Evolutionary conservation across 768 basidiomycete genomes (phyloP).

Genomic region (Arthromyces matolae): DNA sequence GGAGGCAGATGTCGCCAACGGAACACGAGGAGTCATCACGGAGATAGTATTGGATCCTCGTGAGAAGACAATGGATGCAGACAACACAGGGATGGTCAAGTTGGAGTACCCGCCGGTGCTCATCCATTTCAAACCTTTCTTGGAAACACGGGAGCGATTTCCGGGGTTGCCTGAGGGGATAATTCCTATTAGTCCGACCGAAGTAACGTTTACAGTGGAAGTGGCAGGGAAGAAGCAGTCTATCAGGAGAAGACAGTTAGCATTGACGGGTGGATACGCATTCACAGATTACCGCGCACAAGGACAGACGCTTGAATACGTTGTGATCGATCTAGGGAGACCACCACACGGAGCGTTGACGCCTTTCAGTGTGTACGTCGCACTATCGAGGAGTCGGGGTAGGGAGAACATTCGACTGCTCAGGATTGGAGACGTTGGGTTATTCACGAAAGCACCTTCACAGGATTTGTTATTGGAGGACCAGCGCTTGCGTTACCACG

Average conservation of each 20-base stretch:
- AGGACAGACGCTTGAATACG: conserved; percentile 33
- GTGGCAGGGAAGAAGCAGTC: no score
- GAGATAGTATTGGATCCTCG: conserved; percentile 30
- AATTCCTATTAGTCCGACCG: conserved; percentile 20
- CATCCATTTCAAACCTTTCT: no score
- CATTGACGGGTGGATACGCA: conserved; percentile 31
- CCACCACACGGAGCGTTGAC: conserved; percentile 24
- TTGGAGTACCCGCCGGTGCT: no score
- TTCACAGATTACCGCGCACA: conserved; percentile 41
- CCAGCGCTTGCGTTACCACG: conserved; percentile 3
- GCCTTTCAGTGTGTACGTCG: conserved; percentile 31
- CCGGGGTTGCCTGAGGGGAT: conserved; percentile 25
- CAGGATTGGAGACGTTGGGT: conserved; percentile 22
- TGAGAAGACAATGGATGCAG: no score
- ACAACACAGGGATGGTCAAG: no score
- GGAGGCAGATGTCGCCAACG: conserved; percentile 36
- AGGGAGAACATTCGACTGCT: conserved; percentile 27
- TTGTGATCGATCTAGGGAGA: conserved; percentile 32
- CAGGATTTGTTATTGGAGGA: conserved; percentile 20
- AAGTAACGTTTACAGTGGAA: conserved; percentile 1
- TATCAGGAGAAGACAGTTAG: conserved; percentile 1
- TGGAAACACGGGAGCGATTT: no score
- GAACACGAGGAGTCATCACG: conserved; percentile 30
- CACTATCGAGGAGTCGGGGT: conserved; percentile 30
- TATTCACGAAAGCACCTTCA: conserved; percentile 23